These are phyloP conservation scores for Pichia cabralensis DNA, from an alignment of 805 yeast genomes.

Conservation along the genomic window DNA sequence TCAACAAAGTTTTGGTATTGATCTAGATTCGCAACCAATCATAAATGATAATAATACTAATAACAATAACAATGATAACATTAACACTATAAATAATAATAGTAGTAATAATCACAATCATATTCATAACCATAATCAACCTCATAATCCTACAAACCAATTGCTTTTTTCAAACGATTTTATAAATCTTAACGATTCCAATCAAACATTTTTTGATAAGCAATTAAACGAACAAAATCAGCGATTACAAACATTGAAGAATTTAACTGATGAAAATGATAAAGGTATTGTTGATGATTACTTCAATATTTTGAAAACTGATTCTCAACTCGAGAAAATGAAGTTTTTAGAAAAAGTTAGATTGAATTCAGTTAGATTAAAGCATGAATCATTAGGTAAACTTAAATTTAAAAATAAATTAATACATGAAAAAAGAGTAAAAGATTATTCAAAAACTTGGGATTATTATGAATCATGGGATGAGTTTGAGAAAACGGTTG, in stretches of 20 bases:
- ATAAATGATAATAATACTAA: constrained; percentile 17
- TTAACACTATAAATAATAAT: background rate
- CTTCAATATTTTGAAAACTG: constrained; percentile 14
- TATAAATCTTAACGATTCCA: background rate
- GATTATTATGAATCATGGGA: constrained; percentile 31
- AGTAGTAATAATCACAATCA: too few species aligned
- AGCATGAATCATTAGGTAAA: constrained; percentile 21
- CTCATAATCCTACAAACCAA: too few species aligned
- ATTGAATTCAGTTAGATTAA: constrained; percentile 18
- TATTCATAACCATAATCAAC: too few species aligned
- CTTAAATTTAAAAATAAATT: constrained; percentile 20
- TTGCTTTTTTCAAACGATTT: background rate
- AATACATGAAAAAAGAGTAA: constrained; percentile 16
- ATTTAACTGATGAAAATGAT: constrained; percentile 6
- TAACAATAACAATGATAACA: background rate
- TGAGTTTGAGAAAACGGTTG: constrained; percentile 22
- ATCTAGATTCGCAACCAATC: too few species aligned
- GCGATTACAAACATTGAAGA: constrained; percentile 1
- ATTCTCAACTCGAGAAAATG: constrained; percentile 18
- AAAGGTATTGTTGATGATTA: constrained; percentile 14
- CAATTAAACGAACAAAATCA: constrained; percentile 1
- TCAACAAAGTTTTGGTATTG: too few species aligned
- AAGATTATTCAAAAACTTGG: constrained; percentile 31
- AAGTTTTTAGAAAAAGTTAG: constrained; percentile 21
- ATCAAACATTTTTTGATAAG: background rate